Evolutionary conservation across 2,329 filamentous ascomycete species (phyloP), one percentile per base, ranked within the genome.

Genomic region (Balansia obtecta): DNA sequence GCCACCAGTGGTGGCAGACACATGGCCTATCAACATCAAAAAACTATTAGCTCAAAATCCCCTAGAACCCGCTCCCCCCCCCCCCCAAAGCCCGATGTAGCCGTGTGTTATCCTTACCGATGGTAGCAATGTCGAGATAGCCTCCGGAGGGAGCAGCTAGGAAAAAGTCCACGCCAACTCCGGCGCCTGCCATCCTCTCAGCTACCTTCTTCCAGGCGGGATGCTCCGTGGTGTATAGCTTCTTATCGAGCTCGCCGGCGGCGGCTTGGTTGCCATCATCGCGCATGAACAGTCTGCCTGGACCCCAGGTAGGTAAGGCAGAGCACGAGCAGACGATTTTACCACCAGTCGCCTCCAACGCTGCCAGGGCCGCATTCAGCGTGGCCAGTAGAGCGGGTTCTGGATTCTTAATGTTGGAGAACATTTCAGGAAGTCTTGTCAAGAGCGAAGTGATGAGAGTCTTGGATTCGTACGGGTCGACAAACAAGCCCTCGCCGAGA

Each of bases 81-180:
- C n/a, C n/a, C n/a, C 12, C 15, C 27, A 27, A 18, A 11, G n/a
- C 20, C n/a, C 7, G 32, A 4, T 15, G 5, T 16, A 15, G 33
- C 20, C 34, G 5, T 3, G n/a, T 12, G 15, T 27, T 37, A 10
- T 47, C 38, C 77, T 64, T 69, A 86, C 85, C 88, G 58, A 97
- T 85, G 3, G 91, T 95, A 34, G 89, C 91, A 63, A 97, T 83
- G 60, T 97, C 91, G 45, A 96, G 78, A 66, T 95, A 97, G 15
- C 86, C 87, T 47, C 91, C 91, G 44, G 86, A 86, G 1, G 93
- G 88, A 11, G 93, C 85, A 20, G 89, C 90, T 59, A 98, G 75
- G 73, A 98, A 98, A 72, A 97, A 93, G 66, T 98, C 93, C 12
- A 88, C 78, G 50, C 93, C 93, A 52, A 95, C 79, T 33, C 93